Conservation (phyloP, 2,329 filamentous ascomycete species). For the Scopulariopsis brevicaulis region DNA sequence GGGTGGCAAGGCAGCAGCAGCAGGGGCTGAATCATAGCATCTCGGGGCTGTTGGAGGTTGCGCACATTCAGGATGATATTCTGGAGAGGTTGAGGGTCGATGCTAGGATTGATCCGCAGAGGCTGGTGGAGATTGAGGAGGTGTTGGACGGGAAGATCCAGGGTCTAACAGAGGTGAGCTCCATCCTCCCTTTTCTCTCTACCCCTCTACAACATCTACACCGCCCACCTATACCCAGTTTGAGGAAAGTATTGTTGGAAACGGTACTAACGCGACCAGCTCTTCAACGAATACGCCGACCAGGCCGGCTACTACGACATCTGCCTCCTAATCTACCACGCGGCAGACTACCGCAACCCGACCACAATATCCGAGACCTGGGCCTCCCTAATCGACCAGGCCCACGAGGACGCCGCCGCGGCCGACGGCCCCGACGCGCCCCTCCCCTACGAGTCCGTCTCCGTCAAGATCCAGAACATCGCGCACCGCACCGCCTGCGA, state of each 20-base stretch:
- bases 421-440: conserved; percentile 25
- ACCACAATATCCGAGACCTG: conserved; percentile 78
- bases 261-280: conserved; percentile 29
- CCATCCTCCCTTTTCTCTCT: neutral
- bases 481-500: conserved; percentile 53
- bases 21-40: conserved; percentile 80
- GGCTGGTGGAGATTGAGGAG: conserved; percentile 50
- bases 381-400: conserved; percentile 66
- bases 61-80: conserved; percentile 89
- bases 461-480: conserved; percentile 51
- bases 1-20: conserved; percentile 67
- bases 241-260: neutral
- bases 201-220: too few relatives aligned
- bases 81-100: conserved; percentile 69
- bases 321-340: conserved; percentile 83
- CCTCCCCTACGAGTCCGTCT: conserved; percentile 60
- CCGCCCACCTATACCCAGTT: neutral
- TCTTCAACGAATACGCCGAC: conserved; percentile 91
- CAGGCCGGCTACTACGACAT: conserved; percentile 89
- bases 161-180: conserved; percentile 60
- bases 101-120: conserved; percentile 51
- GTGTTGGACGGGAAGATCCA: conserved; percentile 70
- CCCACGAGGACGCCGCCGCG: conserved; percentile 44
- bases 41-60: conserved; percentile 77
- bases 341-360: conserved; percentile 81